Base-by-base conservation (phyloP, 306 rosid species). In the Lagenaria siceraria region DNA sequence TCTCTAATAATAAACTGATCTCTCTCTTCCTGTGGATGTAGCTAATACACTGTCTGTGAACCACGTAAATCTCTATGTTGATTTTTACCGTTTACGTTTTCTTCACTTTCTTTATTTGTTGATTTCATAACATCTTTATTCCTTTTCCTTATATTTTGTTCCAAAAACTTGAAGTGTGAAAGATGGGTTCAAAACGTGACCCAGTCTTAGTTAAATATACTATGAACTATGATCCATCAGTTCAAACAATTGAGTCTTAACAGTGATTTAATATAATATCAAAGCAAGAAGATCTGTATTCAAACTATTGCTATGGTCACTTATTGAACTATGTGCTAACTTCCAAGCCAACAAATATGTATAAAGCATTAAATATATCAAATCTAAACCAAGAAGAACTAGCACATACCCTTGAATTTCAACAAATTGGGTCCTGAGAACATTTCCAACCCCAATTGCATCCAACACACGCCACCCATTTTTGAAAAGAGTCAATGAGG, bases 401-500 rank as follows among this genome's bases (percentile, higher is more conserved):
- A 55, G 18, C 8, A 36, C 4, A 15, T 85, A 91, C 98, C 97
- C 96, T 94, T 88, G 90, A 81, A 91, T 85, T 83, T 90, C 97
- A 52, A 87, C 82, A 80, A 87, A 91, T 17, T 91, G 96, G 35
- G 80, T 64, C 81, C 97, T 88, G 82, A 91, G 98, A 61, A 88
- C 65, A 78, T 84, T 72, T 8, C 96, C 98, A 56, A 94, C 90
- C 52, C 97, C 98, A 22, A 94, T 87, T n/a, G 90, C 92, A 86
- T 94, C 94, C 79, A 94, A 87, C 3, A 86, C 96, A 12, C 87
- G 84, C 98, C 98, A 93, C 8, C 97, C 96, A 8, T 93, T 93
- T 81, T 91, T 93, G 87, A 85, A 90, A 73, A 93, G 98, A 56
- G 97, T 91, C 38, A 93, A 90, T 22, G 98, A 93, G 78, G 96